A percentile compares a stretch with the other conserved stretches of the same genome.
These are phyloP conservation scores for Volvox africanus DNA, from an alignment of 139 green algal species.

Conservation along the genomic window DNA sequence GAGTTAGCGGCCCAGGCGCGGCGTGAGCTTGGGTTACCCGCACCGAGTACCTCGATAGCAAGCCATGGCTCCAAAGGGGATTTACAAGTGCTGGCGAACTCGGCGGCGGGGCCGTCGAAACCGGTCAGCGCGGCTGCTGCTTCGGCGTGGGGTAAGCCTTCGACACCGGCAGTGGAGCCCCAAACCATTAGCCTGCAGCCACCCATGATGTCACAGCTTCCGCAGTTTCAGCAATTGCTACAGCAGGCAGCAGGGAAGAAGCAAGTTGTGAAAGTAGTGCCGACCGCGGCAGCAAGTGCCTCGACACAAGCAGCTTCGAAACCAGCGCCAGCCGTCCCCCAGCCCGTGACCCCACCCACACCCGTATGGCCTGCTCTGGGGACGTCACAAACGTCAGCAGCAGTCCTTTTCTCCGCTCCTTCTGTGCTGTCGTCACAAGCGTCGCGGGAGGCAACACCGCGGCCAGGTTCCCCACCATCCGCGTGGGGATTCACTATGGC, in stretches of 20 bases:
- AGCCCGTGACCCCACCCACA: constrained; percentile 25
- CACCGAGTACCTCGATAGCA: background rate
- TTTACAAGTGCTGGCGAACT: background rate
- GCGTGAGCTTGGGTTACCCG: constrained; percentile 52
- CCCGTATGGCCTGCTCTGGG: constrained; percentile 35
- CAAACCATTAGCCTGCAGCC: background rate
- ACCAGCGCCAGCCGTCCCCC: background rate
- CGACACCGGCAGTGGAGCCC: background rate
- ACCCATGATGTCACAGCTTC: constrained; percentile 45
- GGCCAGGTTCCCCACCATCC: constrained; percentile 3
- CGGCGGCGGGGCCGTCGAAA: background rate
- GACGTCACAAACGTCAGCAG: background rate
- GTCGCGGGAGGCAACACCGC: background rate
- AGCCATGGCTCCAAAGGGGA: constrained; percentile 21
- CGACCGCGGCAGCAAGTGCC: background rate
- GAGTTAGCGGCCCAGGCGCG: constrained; percentile 53
- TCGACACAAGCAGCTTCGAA: background rate
- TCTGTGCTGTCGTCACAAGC: background rate
- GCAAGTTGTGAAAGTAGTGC: background rate
- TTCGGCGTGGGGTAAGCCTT: constrained; percentile 42
- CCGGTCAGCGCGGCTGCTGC: background rate
- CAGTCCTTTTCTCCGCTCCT: constrained; percentile 23
- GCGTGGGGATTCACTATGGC: background rate
- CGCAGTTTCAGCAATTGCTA: constrained; percentile 45
- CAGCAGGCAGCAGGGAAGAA: constrained; percentile 31